Evolutionary conservation across 345 rosid genomes (phyloP).

Genomic region (Pistacia integerrima): DNA sequence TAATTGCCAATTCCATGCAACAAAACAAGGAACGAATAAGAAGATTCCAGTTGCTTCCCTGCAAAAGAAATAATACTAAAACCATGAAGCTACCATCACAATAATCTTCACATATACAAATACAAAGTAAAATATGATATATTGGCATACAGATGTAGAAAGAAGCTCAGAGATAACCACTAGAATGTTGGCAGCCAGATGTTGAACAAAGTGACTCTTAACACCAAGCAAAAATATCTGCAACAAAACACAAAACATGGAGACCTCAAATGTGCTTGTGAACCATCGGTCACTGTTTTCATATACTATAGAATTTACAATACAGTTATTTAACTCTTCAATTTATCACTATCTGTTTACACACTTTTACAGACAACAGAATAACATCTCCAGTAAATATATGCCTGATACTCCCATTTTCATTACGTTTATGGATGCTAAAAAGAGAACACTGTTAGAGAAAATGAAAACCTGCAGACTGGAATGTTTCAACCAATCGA

Average conservation of each 20-base stretch:
- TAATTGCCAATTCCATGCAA: conserved; percentile 43
- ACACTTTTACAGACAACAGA: not conserved
- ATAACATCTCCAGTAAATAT: not conserved
- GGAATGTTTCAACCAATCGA: too few species aligned
- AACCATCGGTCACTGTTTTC: not conserved
- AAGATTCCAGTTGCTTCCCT: conserved; percentile 57
- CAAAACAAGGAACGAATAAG: conserved; percentile 49
- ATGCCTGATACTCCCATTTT: not conserved
- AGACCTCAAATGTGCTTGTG: not conserved
- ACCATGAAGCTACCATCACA: not conserved
- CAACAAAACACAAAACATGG: conserved; percentile 9
- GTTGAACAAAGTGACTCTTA: conserved; percentile 54
- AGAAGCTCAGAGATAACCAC: conserved; percentile 46
- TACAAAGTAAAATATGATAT: not conserved
- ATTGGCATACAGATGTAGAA: conserved; percentile 50
- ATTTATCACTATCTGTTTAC: not conserved
- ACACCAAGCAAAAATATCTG: conserved; percentile 55
- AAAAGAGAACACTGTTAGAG: too few species aligned
- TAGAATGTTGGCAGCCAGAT: conserved; percentile 65
- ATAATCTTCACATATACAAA: not conserved
- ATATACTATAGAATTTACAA: not conserved
- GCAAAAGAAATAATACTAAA: conserved; percentile 17
- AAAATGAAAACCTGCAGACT: too few species aligned
- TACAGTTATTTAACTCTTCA: not conserved
- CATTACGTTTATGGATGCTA: not conserved